Conservation (phyloP, 164 flowering plant species). For the Magnolia sinica region DNA sequence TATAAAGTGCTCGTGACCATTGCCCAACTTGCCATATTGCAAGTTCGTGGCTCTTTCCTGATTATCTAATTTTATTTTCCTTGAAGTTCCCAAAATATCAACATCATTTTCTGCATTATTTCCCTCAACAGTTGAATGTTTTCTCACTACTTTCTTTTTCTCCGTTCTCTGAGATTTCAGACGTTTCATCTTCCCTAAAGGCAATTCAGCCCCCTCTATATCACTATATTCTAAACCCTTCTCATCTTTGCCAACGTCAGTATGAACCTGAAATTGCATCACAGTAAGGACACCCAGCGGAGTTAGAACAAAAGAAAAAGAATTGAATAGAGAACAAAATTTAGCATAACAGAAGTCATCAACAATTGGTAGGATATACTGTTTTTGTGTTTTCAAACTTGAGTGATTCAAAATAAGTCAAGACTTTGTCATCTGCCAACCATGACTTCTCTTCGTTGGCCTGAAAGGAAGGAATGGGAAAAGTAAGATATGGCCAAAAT, state of each 20-base stretch:
- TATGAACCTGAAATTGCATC: slow-evolving; percentile 34
- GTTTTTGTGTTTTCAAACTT: slow-evolving; percentile 45
- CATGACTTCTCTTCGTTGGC: slow-evolving; percentile 51
- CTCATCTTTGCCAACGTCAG: slow-evolving; percentile 42
- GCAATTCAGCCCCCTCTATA: slow-evolving; percentile 73
- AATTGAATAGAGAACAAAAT: not conserved
- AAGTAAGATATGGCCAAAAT: not conserved
- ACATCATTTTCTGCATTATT: slow-evolving; percentile 43
- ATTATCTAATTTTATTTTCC: slow-evolving; percentile 72
- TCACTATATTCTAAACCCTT: slow-evolving; percentile 41
- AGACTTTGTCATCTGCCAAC: slow-evolving; percentile 65
- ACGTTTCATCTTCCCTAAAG: slow-evolving; percentile 69
- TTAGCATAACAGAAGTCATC: not conserved
- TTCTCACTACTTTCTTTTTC: slow-evolving; percentile 43
- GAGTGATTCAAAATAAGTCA: slow-evolving; percentile 76
- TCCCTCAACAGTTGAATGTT: slow-evolving; percentile 30
- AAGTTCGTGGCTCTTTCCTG: slow-evolving; percentile 35
- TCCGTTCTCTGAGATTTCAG: slow-evolving; percentile 58
- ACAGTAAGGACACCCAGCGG: slow-evolving; percentile 9
- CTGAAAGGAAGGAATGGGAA: slow-evolving; percentile 33
- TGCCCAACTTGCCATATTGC: slow-evolving; percentile 37
- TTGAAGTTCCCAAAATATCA: slow-evolving; percentile 81
- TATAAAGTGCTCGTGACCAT: slow-evolving; percentile 41
- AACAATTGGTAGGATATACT: slow-evolving; percentile 28
- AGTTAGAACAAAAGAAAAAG: slow-evolving; percentile 5